Base-by-base conservation (phyloP, 352 stramenopile species). In the Phytopythium litorale region DNA sequence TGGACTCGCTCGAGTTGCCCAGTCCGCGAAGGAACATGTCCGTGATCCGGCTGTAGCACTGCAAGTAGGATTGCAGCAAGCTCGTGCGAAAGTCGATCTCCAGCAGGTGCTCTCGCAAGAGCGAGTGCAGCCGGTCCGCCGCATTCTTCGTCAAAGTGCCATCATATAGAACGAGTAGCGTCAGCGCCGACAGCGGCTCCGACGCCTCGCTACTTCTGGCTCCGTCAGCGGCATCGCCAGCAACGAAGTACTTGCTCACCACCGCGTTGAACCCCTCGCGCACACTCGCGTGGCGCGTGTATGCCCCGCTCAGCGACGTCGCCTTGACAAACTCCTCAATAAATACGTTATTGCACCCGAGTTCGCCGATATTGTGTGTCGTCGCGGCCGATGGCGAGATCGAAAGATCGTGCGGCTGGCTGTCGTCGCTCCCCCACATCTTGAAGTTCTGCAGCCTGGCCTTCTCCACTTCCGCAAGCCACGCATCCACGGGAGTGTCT, bases 41-140 rank as follows among this genome's bases (percentile, higher is more conserved):
- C 2, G 84, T 96, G 75, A 94, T 93, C 9, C 73, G 71, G 2
- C 71, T 54, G 58, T 96, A 96, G 32, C 76, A 90, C 21, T 49
- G 64, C 42, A 87, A 70, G 62, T 94, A 96, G 21, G 77, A 70
- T 48, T 94, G 82, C 7, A 94, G 62, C 84, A 96, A 91, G 23
- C 71, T 76, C 54, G 76, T 77, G 15, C 85, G 81, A 61, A 94
- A 94, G 8, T 75, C 53, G 25, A 84, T 84, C 40, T 86, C 73
- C 33, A 94, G 72, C 70, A 94, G 75, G 57, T 92, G 85, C 40
- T 92, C 83, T n/a, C 85, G 83, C 32, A 94, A 70, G 30, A 94
- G 72, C 1, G 73, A 62, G 49, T 94, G 85, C 15, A 76, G 83
- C 42, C 66, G 57, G 35, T 92, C 79, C 13, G 81, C 78, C 3